A percentile compares a stretch with the other conserved stretches of the same genome.
phyloP scores from a whole-genome alignment of 495 filamentous ascomycete genomes.

The Lophiotrema nucula region DNA sequence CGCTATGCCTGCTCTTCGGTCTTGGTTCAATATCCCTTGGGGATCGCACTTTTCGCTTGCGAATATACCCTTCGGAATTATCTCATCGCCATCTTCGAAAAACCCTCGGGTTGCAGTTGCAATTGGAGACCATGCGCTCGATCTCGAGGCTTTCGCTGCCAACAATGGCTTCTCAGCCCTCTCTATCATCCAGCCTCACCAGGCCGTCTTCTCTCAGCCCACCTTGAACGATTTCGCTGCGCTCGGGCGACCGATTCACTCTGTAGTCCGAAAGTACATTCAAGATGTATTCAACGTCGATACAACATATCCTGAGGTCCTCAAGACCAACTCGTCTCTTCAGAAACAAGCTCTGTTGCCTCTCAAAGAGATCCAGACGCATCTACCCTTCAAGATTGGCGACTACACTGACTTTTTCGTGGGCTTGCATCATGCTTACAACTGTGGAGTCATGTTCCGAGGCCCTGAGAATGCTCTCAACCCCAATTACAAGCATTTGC shows the following conservation, averaged over 20 bases:
- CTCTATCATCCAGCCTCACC: slow-evolving; percentile 56
- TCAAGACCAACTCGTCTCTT: slow-evolving; percentile 56
- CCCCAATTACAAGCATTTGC: slow-evolving; percentile 86
- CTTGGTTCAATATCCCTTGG: slow-evolving; percentile 65
- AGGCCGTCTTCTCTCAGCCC: slow-evolving; percentile 62
- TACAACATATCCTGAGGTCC: slow-evolving; percentile 57
- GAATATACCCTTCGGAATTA: slow-evolving; percentile 93
- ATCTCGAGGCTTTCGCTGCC: slow-evolving; percentile 65
- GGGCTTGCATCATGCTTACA: slow-evolving; percentile 84
- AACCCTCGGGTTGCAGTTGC: slow-evolving; percentile 69
- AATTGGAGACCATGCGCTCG: slow-evolving; percentile 74
- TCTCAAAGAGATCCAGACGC: slow-evolving; percentile 61
- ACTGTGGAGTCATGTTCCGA: slow-evolving; percentile 79
- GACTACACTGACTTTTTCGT: slow-evolving; percentile 98
- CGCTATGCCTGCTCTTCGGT: slow-evolving; percentile 53
- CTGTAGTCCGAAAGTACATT: slow-evolving; percentile 69
- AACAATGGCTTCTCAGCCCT: slow-evolving; percentile 61
- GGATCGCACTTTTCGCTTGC: slow-evolving; percentile 76
- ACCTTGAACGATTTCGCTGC: slow-evolving; percentile 82
- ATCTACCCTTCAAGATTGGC: slow-evolving; percentile 84
- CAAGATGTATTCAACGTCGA: slow-evolving; percentile 66
- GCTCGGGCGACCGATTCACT: slow-evolving; percentile 69
- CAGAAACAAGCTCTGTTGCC: slow-evolving; percentile 56
- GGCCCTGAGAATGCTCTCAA: slow-evolving; percentile 77
- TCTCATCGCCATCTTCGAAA: slow-evolving; percentile 56